phyloP scores from a whole-genome alignment of 1,284 basidiomycete species.

The Vanrija humicola region DNA sequence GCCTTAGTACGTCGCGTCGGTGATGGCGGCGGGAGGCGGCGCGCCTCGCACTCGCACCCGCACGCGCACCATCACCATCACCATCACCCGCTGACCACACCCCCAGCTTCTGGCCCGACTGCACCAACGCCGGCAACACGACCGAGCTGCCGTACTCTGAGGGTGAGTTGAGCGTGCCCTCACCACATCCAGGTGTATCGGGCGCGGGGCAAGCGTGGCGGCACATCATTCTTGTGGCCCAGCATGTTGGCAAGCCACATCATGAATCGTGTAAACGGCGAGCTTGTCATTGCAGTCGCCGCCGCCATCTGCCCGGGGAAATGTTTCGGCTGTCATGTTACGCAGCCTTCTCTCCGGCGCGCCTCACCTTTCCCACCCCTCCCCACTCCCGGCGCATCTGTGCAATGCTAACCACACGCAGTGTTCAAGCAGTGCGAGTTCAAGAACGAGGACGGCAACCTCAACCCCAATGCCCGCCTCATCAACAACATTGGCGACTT shows the following conservation, averaged over 20 bases:
- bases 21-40: no score
- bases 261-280: no score
- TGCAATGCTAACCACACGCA: background rate
- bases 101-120: conserved; percentile 22
- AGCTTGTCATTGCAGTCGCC: no score
- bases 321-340: no score
- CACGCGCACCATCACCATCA: background rate
- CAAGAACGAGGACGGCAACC: conserved; percentile 54
- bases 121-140: conserved; percentile 20
- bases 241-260: no score
- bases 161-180: no score
- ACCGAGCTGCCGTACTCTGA: conserved; percentile 18
- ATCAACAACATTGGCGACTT: conserved; percentile 59
- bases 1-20: conserved; percentile 7
- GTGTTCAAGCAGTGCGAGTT: conserved; percentile 13
- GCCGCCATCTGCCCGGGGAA: no score
- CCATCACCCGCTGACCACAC: background rate
- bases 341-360: no score
- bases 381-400: no score
- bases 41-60: background rate
- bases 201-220: no score
- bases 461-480: conserved; percentile 62
- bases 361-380: background rate
- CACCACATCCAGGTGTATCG: no score
- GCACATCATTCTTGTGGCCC: no score